Conservation (phyloP, 345 rosid species). For the Populus deltoides region DNA sequence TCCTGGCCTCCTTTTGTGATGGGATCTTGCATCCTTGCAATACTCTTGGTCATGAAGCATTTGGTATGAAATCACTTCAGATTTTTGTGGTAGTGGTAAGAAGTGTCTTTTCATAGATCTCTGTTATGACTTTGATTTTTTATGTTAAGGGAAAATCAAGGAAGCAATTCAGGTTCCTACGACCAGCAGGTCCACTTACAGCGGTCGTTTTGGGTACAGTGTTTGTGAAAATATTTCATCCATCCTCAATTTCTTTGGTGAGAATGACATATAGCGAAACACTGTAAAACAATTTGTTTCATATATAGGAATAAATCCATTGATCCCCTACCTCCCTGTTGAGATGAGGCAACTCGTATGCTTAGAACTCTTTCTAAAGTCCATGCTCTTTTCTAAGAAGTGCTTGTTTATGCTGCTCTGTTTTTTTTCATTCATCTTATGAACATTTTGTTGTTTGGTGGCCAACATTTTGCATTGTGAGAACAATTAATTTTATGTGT, state of each 20-base stretch:
- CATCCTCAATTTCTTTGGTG: slow-evolving; percentile 85
- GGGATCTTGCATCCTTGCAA: slow-evolving; percentile 82
- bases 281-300: not conserved
- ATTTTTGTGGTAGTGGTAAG: not conserved
- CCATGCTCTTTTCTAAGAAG: not conserved
- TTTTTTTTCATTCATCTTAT: not conserved
- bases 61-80: slow-evolving; percentile 52
- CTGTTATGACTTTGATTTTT: slow-evolving; percentile 22
- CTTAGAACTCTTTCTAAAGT: not conserved
- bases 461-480: not conserved
- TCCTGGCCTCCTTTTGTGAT: slow-evolving; percentile 97
- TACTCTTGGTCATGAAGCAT: slow-evolving; percentile 84
- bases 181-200: slow-evolving; percentile 93
- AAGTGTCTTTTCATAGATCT: not conserved
- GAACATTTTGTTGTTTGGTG: not conserved
- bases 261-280: slow-evolving; percentile 23
- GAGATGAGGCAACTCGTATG: not conserved
- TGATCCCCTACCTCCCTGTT: not conserved
- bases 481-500: not conserved
- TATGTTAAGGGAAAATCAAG: slow-evolving; percentile 79
- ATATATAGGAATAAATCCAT: not conserved
- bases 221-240: slow-evolving; percentile 75
- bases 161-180: slow-evolving; percentile 75
- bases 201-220: slow-evolving; percentile 83
- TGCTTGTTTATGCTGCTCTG: not conserved